Conservation (phyloP, 164 flowering plant species). For the Stephania japonica region DNA sequence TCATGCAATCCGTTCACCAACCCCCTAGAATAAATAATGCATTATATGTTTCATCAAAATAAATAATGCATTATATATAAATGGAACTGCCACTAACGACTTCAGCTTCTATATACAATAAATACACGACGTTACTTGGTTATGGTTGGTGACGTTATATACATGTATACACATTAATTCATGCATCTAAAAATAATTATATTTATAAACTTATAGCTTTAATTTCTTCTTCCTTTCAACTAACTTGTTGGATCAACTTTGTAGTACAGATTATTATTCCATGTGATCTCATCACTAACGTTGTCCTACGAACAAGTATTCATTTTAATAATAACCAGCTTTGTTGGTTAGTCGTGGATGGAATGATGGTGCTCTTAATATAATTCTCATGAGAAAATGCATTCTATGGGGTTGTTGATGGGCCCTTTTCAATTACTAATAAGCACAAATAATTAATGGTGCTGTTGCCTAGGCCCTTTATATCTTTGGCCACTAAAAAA, state of each 20-base stretch:
- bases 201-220: neutral
- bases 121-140: neutral
- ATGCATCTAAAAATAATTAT: neutral
- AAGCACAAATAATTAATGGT: neutral
- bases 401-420: neutral
- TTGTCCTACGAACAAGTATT: neutral
- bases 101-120: neutral
- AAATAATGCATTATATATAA: neutral
- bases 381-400: neutral
- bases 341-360: conserved; percentile 10
- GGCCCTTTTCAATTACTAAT: conserved; percentile 11
- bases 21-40: too few species aligned
- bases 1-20: conserved; percentile 26
- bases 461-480: conserved; percentile 10
- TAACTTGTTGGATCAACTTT: conserved; percentile 11
- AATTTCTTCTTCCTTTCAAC: conserved; percentile 17
- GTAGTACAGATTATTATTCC: neutral
- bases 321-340: neutral
- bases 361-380: conserved; percentile 13
- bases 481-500: neutral
- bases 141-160: neutral
- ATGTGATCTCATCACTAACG: neutral
- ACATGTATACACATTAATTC: neutral
- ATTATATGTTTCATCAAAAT: neutral
- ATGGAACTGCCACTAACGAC: neutral